phyloP scores from a whole-genome alignment of 2,329 filamentous ascomycete species.

The Colletotrichum ledebouriae region DNA sequence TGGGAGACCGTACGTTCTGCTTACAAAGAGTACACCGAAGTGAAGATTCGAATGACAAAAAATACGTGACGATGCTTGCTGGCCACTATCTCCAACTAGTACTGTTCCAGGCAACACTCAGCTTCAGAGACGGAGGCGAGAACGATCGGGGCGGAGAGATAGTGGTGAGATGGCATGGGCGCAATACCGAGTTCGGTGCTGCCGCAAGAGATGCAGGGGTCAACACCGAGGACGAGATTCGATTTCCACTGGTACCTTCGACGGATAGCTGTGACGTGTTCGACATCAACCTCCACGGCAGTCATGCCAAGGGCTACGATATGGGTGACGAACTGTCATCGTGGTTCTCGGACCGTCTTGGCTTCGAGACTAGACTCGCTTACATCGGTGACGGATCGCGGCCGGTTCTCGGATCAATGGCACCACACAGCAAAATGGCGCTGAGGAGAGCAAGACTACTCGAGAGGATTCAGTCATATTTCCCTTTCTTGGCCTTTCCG shows the following conservation, averaged over 20 bases:
- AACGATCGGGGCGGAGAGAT: neutral
- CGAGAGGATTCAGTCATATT: no score
- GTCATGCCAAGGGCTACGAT: slow-evolving; percentile 69
- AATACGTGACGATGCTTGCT: neutral
- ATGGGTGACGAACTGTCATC: slow-evolving; percentile 71
- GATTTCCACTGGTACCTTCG: neutral
- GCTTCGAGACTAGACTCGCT: slow-evolving; percentile 70
- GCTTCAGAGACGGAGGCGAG: neutral
- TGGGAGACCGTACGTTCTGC: slow-evolving; percentile 15
- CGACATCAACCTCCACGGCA: slow-evolving; percentile 70
- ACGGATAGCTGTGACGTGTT: slow-evolving; percentile 57
- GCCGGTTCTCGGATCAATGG: slow-evolving; percentile 71
- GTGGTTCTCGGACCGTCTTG: slow-evolving; percentile 78
- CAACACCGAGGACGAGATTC: neutral
- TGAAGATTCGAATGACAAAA: neutral
- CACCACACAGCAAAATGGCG: slow-evolving; percentile 43
- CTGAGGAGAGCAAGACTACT: neutral
- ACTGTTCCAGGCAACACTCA: slow-evolving; percentile 7
- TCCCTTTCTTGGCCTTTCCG: no score
- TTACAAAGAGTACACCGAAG: neutral
- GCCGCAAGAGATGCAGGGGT: neutral
- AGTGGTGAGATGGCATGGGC: neutral
- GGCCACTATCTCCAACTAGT: slow-evolving; percentile 16
- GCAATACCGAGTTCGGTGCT: slow-evolving; percentile 6
- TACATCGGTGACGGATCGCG: slow-evolving; percentile 75